These are phyloP conservation scores for Gossypium aridum DNA, from an alignment of 441 rosid genomes.

Conservation along the genomic window DNA sequence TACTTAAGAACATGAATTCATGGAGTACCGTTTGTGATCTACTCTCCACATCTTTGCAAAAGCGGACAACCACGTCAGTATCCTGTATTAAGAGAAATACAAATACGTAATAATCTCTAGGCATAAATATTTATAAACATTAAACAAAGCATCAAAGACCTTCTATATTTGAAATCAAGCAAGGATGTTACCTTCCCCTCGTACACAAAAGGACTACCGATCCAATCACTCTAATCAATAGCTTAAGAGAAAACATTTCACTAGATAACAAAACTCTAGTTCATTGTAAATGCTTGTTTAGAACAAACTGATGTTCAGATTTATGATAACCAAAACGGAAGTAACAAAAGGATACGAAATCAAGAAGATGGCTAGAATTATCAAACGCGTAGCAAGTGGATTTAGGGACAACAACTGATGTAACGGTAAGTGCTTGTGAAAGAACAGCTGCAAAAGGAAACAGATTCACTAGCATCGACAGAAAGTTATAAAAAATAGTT, in stretches of 20 bases:
- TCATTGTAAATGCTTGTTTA: not conserved
- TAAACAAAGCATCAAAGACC: not conserved
- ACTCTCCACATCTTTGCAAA: constrained; percentile 89
- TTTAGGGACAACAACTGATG: constrained; percentile 50
- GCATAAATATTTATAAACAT: constrained; percentile 3
- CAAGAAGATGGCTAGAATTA: constrained; percentile 82
- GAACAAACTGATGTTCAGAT: not conserved
- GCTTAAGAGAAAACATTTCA: constrained; percentile 38
- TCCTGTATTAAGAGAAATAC: constrained; percentile 38
- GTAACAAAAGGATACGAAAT: constrained; percentile 72
- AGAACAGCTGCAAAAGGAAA: constrained; percentile 35
- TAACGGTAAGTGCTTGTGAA: constrained; percentile 26
- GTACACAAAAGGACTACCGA: constrained; percentile 50
- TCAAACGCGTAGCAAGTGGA: constrained; percentile 80
- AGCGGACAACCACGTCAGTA: constrained; percentile 61
- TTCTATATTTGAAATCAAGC: not conserved
- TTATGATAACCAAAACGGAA: not conserved
- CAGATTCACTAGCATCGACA: not conserved
- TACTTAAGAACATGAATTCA: constrained; percentile 26
- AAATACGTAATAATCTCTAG: not conserved
- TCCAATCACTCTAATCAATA: constrained; percentile 61
- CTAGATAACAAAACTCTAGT: constrained; percentile 5
- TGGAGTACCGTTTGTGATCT: constrained; percentile 68
- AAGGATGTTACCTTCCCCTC: constrained; percentile 54
- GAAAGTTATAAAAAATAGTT: not conserved